Base-by-base conservation (phyloP, 2,329 filamentous ascomycete species). In the Fusarium illudens region DNA sequence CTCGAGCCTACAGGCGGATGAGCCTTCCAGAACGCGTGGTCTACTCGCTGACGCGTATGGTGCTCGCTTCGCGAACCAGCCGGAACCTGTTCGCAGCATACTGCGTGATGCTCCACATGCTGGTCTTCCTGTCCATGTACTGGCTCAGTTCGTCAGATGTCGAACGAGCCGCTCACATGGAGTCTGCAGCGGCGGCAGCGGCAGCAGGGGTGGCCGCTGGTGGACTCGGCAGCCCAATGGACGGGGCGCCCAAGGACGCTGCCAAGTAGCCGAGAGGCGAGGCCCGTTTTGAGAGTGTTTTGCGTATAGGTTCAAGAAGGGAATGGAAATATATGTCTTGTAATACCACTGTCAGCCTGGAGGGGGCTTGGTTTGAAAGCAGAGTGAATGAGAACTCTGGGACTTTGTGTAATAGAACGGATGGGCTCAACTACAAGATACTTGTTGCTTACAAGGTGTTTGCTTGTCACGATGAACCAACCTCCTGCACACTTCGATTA, bases 71-170 rank as follows among this genome's bases (percentile, higher is more conserved):
- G 48, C 85, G 96, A 65, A 92, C 91, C 27, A 97, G 94, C 81
- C 87, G 96, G 67, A 99, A 98, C 78, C 78, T 99, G 62, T 99
- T 99, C 80, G 96, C 94, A 1, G 89, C 88, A 11, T 99, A 99
- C 79, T 96, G 95, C 78, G 83, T 97, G 33, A 93, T 90, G 32
- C 84, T 99, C 70, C 96, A 99, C 81, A 75, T 97, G 44, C 81
- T 99, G 49, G 90, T 98, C 3, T 96, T 99, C 75, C 84, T 91
- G 71, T 91, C 93, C 79, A 82, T 98, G 64, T 98, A 95, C 80
- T 94, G 90, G 87, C 89, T 94, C 75, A 92, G 92, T 62, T 87
- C 88, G 4, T 82, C 84, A 29, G 88, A 93, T 72, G 85, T 89
- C 32, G 89, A 90, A 75, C 87, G 90, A 74, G 84, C 85, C 48